Conservation (phyloP, 768 basidiomycete species). For the Pleurotus sapidus region DNA sequence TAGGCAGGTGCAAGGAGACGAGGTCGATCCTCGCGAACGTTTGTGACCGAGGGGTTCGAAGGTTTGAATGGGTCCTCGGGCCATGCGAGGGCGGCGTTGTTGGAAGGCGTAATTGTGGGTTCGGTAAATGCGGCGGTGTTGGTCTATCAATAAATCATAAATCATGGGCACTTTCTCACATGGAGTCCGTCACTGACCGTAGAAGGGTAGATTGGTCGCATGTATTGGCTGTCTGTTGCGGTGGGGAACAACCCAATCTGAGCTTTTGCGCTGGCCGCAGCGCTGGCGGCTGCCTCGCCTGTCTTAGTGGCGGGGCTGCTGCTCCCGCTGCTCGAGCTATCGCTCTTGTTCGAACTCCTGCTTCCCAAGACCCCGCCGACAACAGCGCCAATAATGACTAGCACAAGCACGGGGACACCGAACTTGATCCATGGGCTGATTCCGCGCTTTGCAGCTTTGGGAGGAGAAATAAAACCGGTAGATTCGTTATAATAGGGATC, state of each 20-base stretch:
- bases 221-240: conserved; percentile 74
- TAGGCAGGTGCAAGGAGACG: conserved; percentile 88
- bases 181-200: conserved; percentile 59
- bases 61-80: conserved; percentile 78
- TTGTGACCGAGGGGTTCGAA: conserved; percentile 54
- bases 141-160: conserved; percentile 44
- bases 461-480: conserved; percentile 63
- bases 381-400: conserved; percentile 65
- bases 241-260: conserved; percentile 70
- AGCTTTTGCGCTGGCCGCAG: conserved; percentile 56
- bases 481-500: conserved; percentile 71
- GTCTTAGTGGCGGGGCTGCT: conserved; percentile 41
- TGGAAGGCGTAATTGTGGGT: conserved; percentile 69
- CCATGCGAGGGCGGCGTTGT: conserved; percentile 58
- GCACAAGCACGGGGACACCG: conserved; percentile 62
- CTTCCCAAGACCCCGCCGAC: conserved; percentile 81
- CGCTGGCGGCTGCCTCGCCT: conserved; percentile 46
- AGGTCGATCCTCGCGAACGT: conserved; percentile 76
- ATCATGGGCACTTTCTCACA: neutral
- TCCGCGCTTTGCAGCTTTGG: conserved; percentile 42
- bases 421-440: conserved; percentile 74
- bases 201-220: conserved; percentile 84
- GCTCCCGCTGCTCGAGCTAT: conserved; percentile 30
- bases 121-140: conserved; percentile 66
- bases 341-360: conserved; percentile 34